Conservation (phyloP, 108 stramenopile species). For the Skeletonema marinoi region DNA sequence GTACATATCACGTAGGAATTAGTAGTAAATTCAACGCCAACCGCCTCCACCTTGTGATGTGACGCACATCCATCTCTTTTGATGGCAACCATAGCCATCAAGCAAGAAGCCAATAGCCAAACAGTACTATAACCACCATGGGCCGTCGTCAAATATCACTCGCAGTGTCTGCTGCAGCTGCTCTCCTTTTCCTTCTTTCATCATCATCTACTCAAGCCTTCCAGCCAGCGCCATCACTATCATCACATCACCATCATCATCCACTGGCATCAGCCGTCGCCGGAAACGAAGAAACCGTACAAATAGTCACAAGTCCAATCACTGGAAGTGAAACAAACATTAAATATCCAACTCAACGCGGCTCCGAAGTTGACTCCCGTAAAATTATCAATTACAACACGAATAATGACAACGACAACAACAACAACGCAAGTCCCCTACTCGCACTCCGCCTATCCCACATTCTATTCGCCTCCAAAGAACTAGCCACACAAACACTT, state of each 20-base stretch:
- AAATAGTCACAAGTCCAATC: constrained; percentile 18
- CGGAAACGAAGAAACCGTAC: background rate
- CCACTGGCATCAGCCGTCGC: background rate
- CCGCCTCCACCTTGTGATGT: too few relatives aligned
- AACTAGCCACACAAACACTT: constrained; percentile 48
- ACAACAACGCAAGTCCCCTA: constrained; percentile 45
- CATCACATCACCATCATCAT: background rate
- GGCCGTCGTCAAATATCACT: background rate
- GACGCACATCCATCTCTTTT: too few relatives aligned
- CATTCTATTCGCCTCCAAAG: constrained; percentile 60
- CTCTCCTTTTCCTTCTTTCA: background rate
- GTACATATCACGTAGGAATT: too few relatives aligned
- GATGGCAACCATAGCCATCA: too few relatives aligned
- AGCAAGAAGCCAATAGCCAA: too few relatives aligned
- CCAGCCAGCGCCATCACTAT: background rate
- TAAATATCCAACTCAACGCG: constrained; percentile 84
- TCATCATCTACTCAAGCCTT: constrained; percentile 9
- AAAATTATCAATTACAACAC: constrained; percentile 62
- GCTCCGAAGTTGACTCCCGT: constrained; percentile 75
- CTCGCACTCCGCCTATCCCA: constrained; percentile 72
- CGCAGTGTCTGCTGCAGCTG: background rate
- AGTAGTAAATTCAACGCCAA: too few relatives aligned
- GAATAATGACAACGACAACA: background rate
- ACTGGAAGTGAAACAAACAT: constrained; percentile 33
- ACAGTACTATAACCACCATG: background rate